These are phyloP conservation scores for Aureobasidium melanogenum DNA, from an alignment of 2,329 filamentous ascomycete species.

Conservation along the genomic window DNA sequence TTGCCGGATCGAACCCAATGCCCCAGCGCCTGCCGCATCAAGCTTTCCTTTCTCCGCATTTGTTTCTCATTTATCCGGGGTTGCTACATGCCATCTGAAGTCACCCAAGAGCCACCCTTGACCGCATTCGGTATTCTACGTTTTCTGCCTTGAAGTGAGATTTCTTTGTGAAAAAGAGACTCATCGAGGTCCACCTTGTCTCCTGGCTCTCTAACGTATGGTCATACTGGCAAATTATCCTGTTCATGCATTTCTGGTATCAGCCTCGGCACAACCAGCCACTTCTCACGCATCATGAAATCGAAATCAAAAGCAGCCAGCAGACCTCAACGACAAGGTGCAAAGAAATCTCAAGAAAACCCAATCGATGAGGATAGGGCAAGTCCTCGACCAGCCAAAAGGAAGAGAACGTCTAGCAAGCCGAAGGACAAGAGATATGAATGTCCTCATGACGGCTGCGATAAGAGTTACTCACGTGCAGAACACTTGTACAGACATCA, in stretches of 20 bases:
- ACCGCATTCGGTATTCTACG: neutral
- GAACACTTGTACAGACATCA: conserved; percentile 97
- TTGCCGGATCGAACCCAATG: neutral
- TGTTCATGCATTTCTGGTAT: neutral
- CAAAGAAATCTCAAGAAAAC: neutral
- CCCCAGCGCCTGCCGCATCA: neutral
- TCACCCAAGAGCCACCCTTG: neutral
- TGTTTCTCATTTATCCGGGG: conserved; percentile 3
- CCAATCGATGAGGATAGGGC: neutral
- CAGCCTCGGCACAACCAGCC: neutral
- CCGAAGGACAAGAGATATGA: conserved; percentile 55
- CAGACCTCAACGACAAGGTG: neutral
- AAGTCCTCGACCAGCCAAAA: neutral
- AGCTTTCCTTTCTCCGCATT: conserved; percentile 9
- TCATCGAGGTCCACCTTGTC: neutral
- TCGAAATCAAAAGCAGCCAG: neutral
- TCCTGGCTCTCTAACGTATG: neutral
- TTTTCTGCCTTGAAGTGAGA: too few relatives aligned
- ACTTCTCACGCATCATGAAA: neutral
- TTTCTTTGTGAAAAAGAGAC: too few relatives aligned
- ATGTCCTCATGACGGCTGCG: conserved; percentile 78
- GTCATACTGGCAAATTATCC: too few relatives aligned
- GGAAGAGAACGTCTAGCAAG: neutral
- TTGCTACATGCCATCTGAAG: neutral
- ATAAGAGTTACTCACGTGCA: conserved; percentile 91